Conservation (phyloP, 495 filamentous ascomycete genomes). For the Xanthoparmelia taractica region DNA sequence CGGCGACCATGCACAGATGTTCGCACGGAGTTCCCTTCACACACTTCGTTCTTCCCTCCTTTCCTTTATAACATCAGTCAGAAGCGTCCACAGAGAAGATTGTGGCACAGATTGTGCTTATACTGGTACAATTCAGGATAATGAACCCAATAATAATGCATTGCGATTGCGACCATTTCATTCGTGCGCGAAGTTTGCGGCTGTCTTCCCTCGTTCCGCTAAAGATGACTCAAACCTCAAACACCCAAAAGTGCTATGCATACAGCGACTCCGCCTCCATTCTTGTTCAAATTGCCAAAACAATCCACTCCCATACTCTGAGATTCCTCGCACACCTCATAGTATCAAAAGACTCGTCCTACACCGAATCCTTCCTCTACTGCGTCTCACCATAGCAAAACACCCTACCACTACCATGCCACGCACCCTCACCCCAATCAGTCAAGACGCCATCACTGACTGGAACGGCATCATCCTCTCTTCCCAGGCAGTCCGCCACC, state of each 20-base stretch:
- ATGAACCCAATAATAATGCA: too few species aligned
- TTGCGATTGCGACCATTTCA: background rate
- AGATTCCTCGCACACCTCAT: background rate
- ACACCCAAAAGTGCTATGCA: background rate
- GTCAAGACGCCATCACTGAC: conserved; percentile 12
- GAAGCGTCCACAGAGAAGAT: too few species aligned
- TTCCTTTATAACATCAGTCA: too few species aligned
- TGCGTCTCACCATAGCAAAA: background rate
- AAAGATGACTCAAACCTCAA: background rate
- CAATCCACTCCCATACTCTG: background rate
- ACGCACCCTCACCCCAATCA: conserved; percentile 12
- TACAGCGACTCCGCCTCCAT: background rate
- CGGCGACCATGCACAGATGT: background rate
- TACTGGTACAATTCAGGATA: too few species aligned
- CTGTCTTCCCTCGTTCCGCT: background rate
- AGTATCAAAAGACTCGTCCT: background rate
- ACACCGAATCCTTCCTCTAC: background rate
- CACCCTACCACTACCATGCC: conserved; percentile 7
- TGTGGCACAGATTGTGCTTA: too few species aligned
- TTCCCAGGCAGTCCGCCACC: conserved; percentile 7
- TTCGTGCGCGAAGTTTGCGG: background rate
- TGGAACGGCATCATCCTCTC: conserved; percentile 17
- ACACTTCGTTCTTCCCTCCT: too few species aligned
- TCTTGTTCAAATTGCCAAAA: background rate
- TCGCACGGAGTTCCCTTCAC: too few species aligned